Evolutionary conservation across 257 asterid species (phyloP), one percentile per base, ranked within the genome.

Genomic region (Cruciata laevipes): DNA sequence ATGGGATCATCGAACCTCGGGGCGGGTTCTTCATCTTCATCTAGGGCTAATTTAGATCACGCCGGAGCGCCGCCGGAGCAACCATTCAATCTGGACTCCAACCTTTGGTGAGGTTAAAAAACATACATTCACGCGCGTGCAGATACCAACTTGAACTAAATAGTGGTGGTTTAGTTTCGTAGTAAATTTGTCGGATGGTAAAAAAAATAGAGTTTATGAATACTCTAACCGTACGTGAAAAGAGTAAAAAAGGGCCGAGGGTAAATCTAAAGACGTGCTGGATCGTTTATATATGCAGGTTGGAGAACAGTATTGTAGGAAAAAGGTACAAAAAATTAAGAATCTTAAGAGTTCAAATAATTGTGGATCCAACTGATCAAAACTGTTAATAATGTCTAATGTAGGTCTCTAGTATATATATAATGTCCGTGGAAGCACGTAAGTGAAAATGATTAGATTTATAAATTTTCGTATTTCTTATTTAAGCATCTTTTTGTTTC

Each of bases 1-100:
- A 59, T 59, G 31, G 61, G 69, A 16, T 31, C 76, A 17, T 21
- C 76, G 10, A 55, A 58, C 76, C 61, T 65, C 20, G 63, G 35
- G 6, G 69, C 73, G 58, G 76, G 71, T 20, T 70, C 87, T 67
- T 77, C 83, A 1, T 78, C 87, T 13, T 77, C 93, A 6, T 30
- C 47, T 9, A 84, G 83, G 82, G 77, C 73, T 12, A 53, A 53
- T n/a, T 70, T 77, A 32, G 92, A 80, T 32, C 67, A 78, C 63
- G 70, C 10, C 7, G 47, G 25, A 67, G 37, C 84, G 8, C 62
- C 38, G 16, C 71, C 72, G 77, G 89, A 84, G 73, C 94, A 81
- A 77, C 78, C 82, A 6, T 87, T 65, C 58, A 74, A 87, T 71
- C 23, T 81, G 86, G 94, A 84, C 85, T 73, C 91, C 76, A 78